phyloP scores from a whole-genome alignment of 768 basidiomycete genomes.

The Mycena venus region DNA sequence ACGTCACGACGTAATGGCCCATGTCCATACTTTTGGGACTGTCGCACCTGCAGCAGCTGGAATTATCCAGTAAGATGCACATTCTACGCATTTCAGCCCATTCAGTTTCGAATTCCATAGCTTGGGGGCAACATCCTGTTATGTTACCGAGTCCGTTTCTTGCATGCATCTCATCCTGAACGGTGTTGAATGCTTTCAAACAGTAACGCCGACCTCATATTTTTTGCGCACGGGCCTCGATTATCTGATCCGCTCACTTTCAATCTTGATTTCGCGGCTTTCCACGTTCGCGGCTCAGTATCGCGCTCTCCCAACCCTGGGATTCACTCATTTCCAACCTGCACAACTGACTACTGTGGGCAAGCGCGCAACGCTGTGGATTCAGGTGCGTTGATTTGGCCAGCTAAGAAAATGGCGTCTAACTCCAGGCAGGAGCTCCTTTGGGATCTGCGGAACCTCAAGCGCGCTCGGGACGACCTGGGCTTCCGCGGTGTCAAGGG shows the following conservation, averaged over 20 bases:
- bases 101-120: constrained; percentile 50
- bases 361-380: constrained; percentile 96
- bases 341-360: constrained; percentile 99
- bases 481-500: constrained; percentile 99
- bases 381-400: constrained; percentile 70
- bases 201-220: constrained; percentile 98
- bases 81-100: neutral
- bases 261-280: constrained; percentile 90
- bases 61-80: constrained; percentile 85
- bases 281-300: constrained; percentile 88
- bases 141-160: constrained; percentile 91
- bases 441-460: constrained; percentile 96
- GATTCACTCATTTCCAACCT: constrained; percentile 99
- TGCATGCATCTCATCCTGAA: neutral
- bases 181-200: constrained; percentile 4
- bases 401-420: neutral
- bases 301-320: constrained; percentile 91
- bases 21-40: constrained; percentile 96
- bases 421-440: constrained; percentile 76
- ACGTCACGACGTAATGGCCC: constrained; percentile 99
- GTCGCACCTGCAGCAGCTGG: constrained; percentile 96
- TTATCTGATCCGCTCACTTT: constrained; percentile 89
- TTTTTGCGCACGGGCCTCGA: constrained; percentile 90
- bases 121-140: constrained; percentile 97
- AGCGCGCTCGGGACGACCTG: constrained; percentile 89